Evolutionary conservation across 2,329 filamentous ascomycete genomes (phyloP), one percentile per base, ranked within the genome.

Genomic region (Ophiostoma tasmaniense): DNA sequence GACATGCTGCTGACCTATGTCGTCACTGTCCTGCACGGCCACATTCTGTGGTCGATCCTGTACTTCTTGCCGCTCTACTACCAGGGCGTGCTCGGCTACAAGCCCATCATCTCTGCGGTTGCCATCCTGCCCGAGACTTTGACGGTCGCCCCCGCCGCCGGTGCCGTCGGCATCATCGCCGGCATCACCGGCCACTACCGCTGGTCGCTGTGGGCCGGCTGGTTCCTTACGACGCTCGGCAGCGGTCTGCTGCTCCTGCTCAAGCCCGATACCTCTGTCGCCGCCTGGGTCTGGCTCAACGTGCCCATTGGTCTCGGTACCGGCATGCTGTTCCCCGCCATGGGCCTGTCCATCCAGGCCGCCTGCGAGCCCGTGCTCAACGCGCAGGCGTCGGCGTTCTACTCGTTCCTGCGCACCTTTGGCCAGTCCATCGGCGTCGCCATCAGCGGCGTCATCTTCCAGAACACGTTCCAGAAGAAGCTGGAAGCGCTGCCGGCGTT

Each of bases 1-100:
- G 72, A 74, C 68, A 72, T 74, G 68, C 67, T 73, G 25, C 39
- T 74, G 7, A 73, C 69, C 37, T 74, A 77, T 64, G 73, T 84
- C 45, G 81, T 82, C 59, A 86, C 85, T 1, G 73, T 87, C 17
- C 76, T 89, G 28, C 86, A 89, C 74, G 86, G 86, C 68, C 81
- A 85, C 70, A 77, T 86, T 20, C 79, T 84, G 30, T 84, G 84
- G 83, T 81, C 80, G 20, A 71, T 84, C 0, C 76, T 87, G 3
- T 87, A 87, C 76, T 87, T 74, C 72, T 0, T 82, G 80, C 39
- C 72, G 13, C 70, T 73, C 66, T 73, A 73, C 69, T 73, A 72
- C 64, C 68, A 73, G 64, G 77, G 74, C 17, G 78, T 82, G 0
- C 74, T 75, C n/a, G 69, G 70, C 4, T 73, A 75, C n/a, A 72